Percentiles rank a stretch among this genome's conserved stretches.
phyloP scores from a whole-genome alignment of 108 stramenopile species.

The Hondaea fermentalgiana region DNA sequence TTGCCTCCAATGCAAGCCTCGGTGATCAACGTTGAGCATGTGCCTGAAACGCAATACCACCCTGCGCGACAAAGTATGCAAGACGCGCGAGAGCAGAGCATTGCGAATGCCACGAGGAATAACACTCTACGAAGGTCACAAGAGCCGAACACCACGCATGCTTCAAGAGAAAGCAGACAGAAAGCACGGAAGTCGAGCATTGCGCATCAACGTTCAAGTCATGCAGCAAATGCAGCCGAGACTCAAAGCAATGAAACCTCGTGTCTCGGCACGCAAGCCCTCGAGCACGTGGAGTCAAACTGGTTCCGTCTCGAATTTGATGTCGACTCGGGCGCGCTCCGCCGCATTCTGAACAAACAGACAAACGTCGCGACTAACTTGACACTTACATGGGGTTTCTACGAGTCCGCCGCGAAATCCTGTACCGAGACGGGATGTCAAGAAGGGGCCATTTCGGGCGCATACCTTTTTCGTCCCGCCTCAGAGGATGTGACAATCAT shows the following conservation, averaged over 20 bases:
- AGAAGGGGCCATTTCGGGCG: conserved; percentile 53
- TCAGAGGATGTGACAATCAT: background rate
- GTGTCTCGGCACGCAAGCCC: too few species aligned
- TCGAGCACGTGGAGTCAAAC: background rate
- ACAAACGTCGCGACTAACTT: background rate
- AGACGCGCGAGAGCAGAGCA: too few species aligned
- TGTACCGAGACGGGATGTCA: background rate
- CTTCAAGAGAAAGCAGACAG: too few species aligned
- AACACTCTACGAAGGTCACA: too few species aligned
- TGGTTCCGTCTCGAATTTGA: background rate
- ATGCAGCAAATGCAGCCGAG: too few species aligned
- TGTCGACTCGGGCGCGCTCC: background rate
- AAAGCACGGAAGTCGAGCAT: too few species aligned
- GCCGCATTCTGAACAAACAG: background rate
- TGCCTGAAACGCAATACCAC: too few species aligned
- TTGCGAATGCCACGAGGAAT: too few species aligned
- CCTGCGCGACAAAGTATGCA: too few species aligned
- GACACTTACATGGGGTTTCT: background rate
- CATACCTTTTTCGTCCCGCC: conserved; percentile 90
- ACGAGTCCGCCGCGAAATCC: background rate
- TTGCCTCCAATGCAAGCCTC: background rate
- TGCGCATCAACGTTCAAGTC: too few species aligned
- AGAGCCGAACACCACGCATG: too few species aligned
- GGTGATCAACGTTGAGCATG: background rate
- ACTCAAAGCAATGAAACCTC: too few species aligned